Conservation (phyloP, 495 filamentous ascomycete genomes). For the Paragyromitra xinjiangensis region DNA sequence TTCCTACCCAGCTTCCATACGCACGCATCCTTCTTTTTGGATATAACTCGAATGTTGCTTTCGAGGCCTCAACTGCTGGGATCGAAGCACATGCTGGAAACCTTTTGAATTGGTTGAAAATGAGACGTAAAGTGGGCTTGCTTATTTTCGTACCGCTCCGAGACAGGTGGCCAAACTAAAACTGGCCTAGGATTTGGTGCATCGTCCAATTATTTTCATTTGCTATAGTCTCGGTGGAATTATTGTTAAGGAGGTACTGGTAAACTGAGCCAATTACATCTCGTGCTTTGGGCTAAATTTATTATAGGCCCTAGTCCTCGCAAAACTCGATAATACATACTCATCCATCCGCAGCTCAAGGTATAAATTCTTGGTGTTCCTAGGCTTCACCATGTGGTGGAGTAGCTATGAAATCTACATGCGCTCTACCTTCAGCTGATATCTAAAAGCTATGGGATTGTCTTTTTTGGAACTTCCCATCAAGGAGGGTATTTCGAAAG, state of each 20-base stretch:
- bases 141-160: not conserved
- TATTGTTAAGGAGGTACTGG: not conserved
- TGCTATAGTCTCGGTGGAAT: constrained; percentile 1
- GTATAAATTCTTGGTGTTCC: not conserved
- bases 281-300: not conserved
- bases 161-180: not conserved
- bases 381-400: not conserved
- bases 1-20: not conserved
- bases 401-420: not conserved
- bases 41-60: constrained; percentile 10
- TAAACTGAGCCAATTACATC: not conserved
- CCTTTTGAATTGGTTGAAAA: constrained; percentile 4
- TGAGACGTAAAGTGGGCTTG: not conserved
- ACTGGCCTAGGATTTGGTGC: not conserved
- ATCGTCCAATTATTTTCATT: constrained; percentile 1
- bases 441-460: constrained; percentile 7
- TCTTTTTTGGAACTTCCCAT: constrained; percentile 11
- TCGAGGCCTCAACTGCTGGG: not conserved
- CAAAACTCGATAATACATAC: constrained; percentile 6
- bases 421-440: not conserved
- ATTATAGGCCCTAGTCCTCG: not conserved
- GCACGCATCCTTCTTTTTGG: constrained; percentile 2
- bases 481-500: constrained; percentile 7
- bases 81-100: not conserved
- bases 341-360: not conserved